phyloP scores from a whole-genome alignment of 345 rosid genomes.

The Brassica napus region Da-Ae NC_063445.1:6339001-6339500 shows the following conservation, averaged over 20 bases:
- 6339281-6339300: not conserved
- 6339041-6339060: constrained; percentile 9
- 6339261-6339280: not conserved
- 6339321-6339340: not conserved
- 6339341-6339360: not conserved
- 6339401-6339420: not conserved
- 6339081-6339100: not conserved
- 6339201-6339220: not conserved
- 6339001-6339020: constrained; percentile 35
- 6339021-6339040: constrained; percentile 38
- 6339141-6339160: constrained; percentile 22
- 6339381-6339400: not conserved
- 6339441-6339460: not conserved
- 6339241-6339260: not conserved
- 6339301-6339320: not conserved
- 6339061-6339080: not conserved
- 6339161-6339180: constrained; percentile 40
- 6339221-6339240: not conserved
- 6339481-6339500: constrained; percentile 3
- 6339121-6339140: constrained; percentile 32
- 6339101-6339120: constrained; percentile 18
- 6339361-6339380: not conserved
- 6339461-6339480: no score
- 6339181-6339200: not conserved
- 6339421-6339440: not conserved